Evolutionary conservation across 176 grass and related monocot genomes (phyloP).

Genomic region (Otatea glauca): DNA sequence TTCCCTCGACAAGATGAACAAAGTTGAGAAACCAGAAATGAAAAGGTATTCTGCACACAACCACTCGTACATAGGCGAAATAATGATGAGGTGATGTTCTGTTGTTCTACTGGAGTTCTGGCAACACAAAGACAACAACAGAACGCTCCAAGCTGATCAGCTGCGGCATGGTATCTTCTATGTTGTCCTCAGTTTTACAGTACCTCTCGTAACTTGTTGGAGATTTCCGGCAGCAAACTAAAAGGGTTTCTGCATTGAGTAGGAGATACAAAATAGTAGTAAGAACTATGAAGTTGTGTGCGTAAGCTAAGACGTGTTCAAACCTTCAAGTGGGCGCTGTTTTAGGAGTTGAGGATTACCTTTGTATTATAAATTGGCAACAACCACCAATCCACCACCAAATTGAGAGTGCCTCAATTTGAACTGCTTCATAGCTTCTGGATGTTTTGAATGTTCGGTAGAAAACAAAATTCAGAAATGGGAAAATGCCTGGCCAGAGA

Average conservation of each 20-base stretch:
- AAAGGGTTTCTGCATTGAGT: neutral
- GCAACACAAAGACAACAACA: neutral
- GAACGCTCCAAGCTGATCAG: neutral
- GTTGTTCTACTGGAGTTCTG: neutral
- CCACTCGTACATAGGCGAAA: neutral
- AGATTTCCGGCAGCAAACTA: constrained; percentile 9
- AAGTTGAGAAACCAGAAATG: neutral
- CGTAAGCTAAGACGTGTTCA: neutral
- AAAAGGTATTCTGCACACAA: neutral
- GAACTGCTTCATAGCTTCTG: constrained; percentile 32
- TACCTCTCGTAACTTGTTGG: neutral
- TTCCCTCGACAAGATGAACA: neutral
- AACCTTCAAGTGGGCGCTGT: neutral
- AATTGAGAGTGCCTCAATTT: neutral
- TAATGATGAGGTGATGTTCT: neutral
- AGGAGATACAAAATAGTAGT: neutral
- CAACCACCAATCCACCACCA: constrained; percentile 32
- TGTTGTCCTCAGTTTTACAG: neutral
- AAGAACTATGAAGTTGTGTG: neutral
- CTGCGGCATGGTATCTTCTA: neutral
- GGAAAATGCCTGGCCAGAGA: neutral
- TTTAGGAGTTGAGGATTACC: constrained; percentile 18
- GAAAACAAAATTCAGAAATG: constrained; percentile 2
- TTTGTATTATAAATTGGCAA: constrained; percentile 1
- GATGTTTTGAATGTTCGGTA: constrained; percentile 37